Evolutionary conservation across 345 rosid species (phyloP), one percentile per base, ranked within the genome.

Genomic region (Isatis tinctoria): DNA sequence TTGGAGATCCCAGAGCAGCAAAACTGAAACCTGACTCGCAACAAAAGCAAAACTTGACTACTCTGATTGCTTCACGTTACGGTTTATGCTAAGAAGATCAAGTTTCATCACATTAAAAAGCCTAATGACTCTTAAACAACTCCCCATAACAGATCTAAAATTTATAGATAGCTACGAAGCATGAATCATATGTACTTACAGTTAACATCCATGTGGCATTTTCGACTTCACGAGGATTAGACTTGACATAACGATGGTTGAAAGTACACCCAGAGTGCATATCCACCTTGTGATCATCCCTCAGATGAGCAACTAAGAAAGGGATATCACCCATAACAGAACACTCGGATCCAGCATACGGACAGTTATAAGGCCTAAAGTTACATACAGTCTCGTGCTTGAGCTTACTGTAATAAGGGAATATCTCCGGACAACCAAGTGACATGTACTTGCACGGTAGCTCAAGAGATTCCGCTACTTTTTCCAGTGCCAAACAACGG

Each of bases 151-250:
- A 40, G 28, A 72, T 26, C n/a, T 26, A 72, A 60, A n/a, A 41
- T 39, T n/a, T 20, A 7, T 10, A 72, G n/a, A 53, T 61, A 45
- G 12, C 37, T 27, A 48, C 9, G 14, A 58, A 48, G 33, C 8
- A 74, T 1, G n/a, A 49, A 39, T 60, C 65, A 37, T 5, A 1
- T 48, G 68, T 49, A 85, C 96, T 82, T 83, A 94, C 98, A 67
- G 97, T 94, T 74, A 94, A 75, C 96, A 91, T 91, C 98, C 97
- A 91, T 16, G 97, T 91, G 26, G 98, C 98, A 33, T 93, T 93
- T 82, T 93, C 97, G 54, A 93, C 98, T 88, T 93, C 97, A 45
- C 94, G 95, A 26, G 98, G 98, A 85, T 93, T 93, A 65, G 97
- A 94, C 74, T 91, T 94, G 73, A 94, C 97, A 74, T 94, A 94